These are phyloP conservation scores for Knufia petricola DNA, from an alignment of 2,329 filamentous ascomycete genomes.

Conservation along the genomic window DNA sequence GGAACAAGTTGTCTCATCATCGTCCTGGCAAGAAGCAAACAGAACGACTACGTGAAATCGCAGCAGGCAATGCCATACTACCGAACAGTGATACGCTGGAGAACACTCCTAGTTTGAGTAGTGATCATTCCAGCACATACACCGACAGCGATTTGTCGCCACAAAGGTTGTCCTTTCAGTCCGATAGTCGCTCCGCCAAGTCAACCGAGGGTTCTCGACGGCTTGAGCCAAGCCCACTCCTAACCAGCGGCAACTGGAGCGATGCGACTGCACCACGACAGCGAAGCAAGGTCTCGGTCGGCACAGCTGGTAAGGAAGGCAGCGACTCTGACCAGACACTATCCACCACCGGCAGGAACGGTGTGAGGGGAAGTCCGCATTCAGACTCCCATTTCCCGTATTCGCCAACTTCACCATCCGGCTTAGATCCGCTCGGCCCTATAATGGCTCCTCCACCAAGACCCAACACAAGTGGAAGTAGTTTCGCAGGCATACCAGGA, in stretches of 20 bases:
- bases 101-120: constrained; percentile 18
- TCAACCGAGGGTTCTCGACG: neutral
- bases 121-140: constrained; percentile 22
- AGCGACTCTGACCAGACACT: neutral
- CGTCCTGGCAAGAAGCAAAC: constrained; percentile 72
- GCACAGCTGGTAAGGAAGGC: neutral
- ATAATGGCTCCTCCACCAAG: constrained; percentile 4
- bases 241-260: constrained; percentile 2
- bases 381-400: neutral
- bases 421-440: constrained; percentile 5
- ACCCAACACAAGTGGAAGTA: constrained; percentile 7
- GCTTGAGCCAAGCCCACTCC: constrained; percentile 3
- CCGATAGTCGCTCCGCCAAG: constrained; percentile 1
- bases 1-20: constrained; percentile 91
- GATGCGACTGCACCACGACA: neutral
- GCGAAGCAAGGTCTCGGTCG: neutral
- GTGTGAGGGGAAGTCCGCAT: neutral
- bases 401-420: constrained; percentile 2
- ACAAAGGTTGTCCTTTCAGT: constrained; percentile 19
- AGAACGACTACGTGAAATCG: constrained; percentile 69
- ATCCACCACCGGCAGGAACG: neutral
- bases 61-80: constrained; percentile 63
- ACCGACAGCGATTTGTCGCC: constrained; percentile 18
- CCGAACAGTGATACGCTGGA: constrained; percentile 31
- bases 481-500: constrained; percentile 10